These are phyloP conservation scores for Pochonia chlamydosporia DNA, from an alignment of 2,329 filamentous ascomycete species.

Conservation along the genomic window DNA sequence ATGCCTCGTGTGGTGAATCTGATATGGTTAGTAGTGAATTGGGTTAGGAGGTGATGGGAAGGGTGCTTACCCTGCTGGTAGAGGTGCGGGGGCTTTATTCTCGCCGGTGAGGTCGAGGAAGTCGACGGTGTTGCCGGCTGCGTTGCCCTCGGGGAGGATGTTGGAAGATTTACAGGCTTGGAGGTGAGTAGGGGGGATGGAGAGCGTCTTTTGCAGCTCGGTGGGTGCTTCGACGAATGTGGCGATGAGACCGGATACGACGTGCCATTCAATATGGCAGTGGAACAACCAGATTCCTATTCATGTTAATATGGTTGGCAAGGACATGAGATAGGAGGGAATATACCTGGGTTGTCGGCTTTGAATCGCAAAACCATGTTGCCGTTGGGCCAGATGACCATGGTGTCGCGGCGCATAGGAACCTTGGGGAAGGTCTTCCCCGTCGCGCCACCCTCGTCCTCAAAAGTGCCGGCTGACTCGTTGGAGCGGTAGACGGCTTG, in stretches of 20 bases:
- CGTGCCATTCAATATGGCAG: conserved; percentile 78
- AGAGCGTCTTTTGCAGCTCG: conserved; percentile 53
- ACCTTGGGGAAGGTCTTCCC: conserved; percentile 39
- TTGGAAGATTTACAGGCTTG: conserved; percentile 50
- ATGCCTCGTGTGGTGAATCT: conserved; percentile 66
- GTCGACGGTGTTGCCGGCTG: conserved; percentile 63
- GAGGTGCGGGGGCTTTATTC: conserved; percentile 44
- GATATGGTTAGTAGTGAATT: background rate
- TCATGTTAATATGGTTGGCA: background rate
- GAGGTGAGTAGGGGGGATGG: conserved; percentile 54
- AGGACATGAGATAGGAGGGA: conserved; percentile 6
- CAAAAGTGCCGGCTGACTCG: conserved; percentile 52
- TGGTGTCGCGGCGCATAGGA: conserved; percentile 64
- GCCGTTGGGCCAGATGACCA: conserved; percentile 59
- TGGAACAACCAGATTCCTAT: conserved; percentile 65
- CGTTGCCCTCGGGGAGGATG: conserved; percentile 59
- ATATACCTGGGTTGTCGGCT: conserved; percentile 58
- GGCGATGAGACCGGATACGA: conserved; percentile 59
- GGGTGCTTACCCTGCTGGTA: conserved; percentile 56
- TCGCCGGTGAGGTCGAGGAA: conserved; percentile 58
- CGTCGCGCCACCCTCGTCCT: conserved; percentile 36
- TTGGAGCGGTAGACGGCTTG: conserved; percentile 58
- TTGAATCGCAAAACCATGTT: conserved; percentile 64
- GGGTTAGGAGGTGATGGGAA: background rate
- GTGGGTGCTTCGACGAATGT: conserved; percentile 59